phyloP scores from a whole-genome alignment of 805 yeast species.

The Myxozyma lipomycoides region DNA sequence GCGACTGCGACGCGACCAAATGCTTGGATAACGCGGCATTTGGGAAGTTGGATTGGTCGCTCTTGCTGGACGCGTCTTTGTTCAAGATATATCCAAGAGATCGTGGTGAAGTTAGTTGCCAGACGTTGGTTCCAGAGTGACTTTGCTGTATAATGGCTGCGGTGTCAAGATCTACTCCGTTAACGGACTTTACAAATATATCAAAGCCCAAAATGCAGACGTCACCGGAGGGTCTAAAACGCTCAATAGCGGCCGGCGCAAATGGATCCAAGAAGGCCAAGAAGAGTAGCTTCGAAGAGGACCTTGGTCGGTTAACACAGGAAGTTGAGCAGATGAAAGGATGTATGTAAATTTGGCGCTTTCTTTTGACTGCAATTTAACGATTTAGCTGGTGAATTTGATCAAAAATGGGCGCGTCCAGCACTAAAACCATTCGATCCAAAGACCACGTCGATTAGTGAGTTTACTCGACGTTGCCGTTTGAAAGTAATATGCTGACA shows the following conservation, averaged over 20 bases:
- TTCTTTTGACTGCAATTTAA: neutral
- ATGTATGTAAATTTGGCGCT: slow-evolving; percentile 3
- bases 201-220: slow-evolving; percentile 1
- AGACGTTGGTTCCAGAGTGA: too few relatives aligned
- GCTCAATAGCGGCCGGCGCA: neutral
- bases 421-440: slow-evolving; percentile 51
- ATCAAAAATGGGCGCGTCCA: slow-evolving; percentile 53
- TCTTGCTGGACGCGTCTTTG: too few relatives aligned
- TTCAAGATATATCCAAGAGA: too few relatives aligned
- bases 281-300: slow-evolving; percentile 52
- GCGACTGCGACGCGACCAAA: too few relatives aligned
- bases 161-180: slow-evolving; percentile 18
- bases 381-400: slow-evolving; percentile 24
- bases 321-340: slow-evolving; percentile 34
- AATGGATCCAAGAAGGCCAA: slow-evolving; percentile 14
- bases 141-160: too few relatives aligned
- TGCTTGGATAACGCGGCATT: too few relatives aligned
- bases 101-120: too few relatives aligned
- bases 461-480: slow-evolving; percentile 1
- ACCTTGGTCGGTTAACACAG: slow-evolving; percentile 45
- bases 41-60: too few relatives aligned
- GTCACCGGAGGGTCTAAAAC: neutral
- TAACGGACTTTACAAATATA: slow-evolving; percentile 20
- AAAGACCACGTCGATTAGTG: slow-evolving; percentile 44
- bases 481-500: neutral